Conservation (phyloP, 2,329 filamentous ascomycete genomes). For the Stagonosporopsis rhizophila region DNA sequence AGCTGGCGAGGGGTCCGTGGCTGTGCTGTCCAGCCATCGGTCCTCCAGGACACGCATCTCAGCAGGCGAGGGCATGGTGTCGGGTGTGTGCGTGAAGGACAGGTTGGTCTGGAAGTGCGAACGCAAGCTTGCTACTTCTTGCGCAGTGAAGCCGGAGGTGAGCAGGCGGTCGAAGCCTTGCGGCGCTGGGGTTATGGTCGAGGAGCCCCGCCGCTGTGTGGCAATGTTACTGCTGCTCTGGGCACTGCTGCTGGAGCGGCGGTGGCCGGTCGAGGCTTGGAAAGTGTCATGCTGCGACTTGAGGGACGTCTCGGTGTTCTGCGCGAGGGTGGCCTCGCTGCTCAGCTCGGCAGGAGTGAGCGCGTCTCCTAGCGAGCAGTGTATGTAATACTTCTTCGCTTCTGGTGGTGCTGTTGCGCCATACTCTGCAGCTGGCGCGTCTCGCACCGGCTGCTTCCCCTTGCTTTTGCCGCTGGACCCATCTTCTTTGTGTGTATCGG, state of each 20-base stretch:
- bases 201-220: conserved; percentile 29
- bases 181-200: conserved; percentile 62
- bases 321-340: conserved; percentile 63
- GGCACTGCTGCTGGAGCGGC: conserved; percentile 24
- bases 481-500: conserved; percentile 32
- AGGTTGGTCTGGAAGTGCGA: conserved; percentile 90
- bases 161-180: conserved; percentile 90
- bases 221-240: conserved; percentile 20
- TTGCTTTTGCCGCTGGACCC: conserved; percentile 59
- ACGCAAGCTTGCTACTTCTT: conserved; percentile 84
- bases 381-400: conserved; percentile 76
- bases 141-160: conserved; percentile 77
- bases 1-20: conserved; percentile 53
- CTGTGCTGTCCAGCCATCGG: conserved; percentile 79
- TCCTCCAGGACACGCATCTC: conserved; percentile 83
- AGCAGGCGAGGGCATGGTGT: conserved; percentile 83
- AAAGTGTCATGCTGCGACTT: conserved; percentile 37
- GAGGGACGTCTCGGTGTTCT: conserved; percentile 50
- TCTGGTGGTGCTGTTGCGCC: conserved; percentile 30
- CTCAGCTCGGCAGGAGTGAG: conserved; percentile 73
- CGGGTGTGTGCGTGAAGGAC: conserved; percentile 80
- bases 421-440: conserved; percentile 44
- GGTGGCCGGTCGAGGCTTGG: conserved; percentile 20
- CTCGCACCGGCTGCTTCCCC: conserved; percentile 70
- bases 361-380: conserved; percentile 86